These are phyloP conservation scores for Tarenaya hassleriana DNA, from an alignment of 345 rosid species.

Conservation along the genomic window DNA sequence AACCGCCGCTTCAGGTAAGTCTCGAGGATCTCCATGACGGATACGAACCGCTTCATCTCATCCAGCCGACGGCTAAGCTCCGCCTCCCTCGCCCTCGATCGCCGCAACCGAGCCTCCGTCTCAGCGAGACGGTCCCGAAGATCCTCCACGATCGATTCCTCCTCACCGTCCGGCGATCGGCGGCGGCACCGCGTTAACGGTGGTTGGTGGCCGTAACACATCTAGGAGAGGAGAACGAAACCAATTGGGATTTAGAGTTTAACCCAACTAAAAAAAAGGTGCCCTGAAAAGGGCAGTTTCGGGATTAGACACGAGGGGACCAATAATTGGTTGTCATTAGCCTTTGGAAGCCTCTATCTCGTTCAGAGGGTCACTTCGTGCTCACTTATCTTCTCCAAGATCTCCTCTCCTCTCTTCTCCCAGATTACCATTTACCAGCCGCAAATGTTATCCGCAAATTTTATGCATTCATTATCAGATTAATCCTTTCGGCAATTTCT, in stretches of 20 bases:
- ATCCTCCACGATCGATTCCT: conserved; percentile 38
- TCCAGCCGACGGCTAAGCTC: conserved; percentile 68
- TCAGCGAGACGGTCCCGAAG: conserved; percentile 60
- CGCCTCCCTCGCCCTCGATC: conserved; percentile 78
- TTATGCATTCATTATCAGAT: too few relatives aligned
- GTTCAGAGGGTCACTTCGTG: background rate
- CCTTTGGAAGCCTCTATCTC: background rate
- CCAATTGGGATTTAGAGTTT: background rate
- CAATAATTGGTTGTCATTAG: too few relatives aligned
- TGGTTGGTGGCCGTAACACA: conserved; percentile 68
- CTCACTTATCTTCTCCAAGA: too few relatives aligned
- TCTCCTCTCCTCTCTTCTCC: too few relatives aligned
- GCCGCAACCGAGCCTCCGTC: conserved; percentile 68
- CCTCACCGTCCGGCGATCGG: conserved; percentile 27
- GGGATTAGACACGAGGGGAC: background rate
- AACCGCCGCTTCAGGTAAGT: conserved; percentile 50
- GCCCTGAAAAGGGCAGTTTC: conserved; percentile 3
- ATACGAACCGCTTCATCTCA: conserved; percentile 78
- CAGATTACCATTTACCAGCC: too few relatives aligned
- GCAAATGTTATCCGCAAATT: too few relatives aligned
- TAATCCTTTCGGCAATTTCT: too few relatives aligned
- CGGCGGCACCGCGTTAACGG: conserved; percentile 40
- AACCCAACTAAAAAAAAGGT: background rate
- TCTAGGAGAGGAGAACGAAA: conserved; percentile 13
- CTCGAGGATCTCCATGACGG: conserved; percentile 89